Conservation (phyloP, 768 basidiomycete species). For the Trametes elegans region DNA sequence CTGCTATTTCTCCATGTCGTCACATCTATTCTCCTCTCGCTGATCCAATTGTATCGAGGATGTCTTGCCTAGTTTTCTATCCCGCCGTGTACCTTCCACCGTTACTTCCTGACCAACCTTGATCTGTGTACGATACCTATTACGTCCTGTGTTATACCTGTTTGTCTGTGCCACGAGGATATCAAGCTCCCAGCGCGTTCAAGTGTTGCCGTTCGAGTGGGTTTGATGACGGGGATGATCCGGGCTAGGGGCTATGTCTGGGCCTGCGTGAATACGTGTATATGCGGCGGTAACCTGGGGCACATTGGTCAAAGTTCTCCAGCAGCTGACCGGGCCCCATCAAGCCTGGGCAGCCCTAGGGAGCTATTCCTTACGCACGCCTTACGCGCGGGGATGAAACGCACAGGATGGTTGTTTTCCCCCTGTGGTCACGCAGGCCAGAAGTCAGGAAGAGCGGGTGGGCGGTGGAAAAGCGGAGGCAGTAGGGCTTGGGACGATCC, state of each 20-base stretch:
- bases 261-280: neutral
- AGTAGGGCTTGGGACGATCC: neutral
- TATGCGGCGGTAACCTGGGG: neutral
- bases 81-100: neutral
- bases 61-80: neutral
- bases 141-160: slow-evolving; percentile 3
- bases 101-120: neutral
- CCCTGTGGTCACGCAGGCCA: neutral
- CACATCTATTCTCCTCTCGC: neutral
- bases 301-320: neutral
- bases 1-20: neutral
- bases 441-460: neutral
- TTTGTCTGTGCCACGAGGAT: slow-evolving; percentile 10
- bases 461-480: neutral
- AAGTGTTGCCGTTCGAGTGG: neutral
- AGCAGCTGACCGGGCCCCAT: slow-evolving; percentile 1
- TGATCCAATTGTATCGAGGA: neutral
- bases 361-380: neutral
- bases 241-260: neutral
- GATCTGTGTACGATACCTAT: slow-evolving; percentile 7
- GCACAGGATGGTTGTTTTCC: neutral
- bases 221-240: neutral
- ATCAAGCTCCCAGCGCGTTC: slow-evolving; percentile 5
- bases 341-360: neutral
- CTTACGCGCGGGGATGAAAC: neutral